Evolutionary conservation across 257 asterid genomes (phyloP), one percentile per base, ranked within the genome.

Genomic region (Fraxinus pennsylvanica): DNA sequence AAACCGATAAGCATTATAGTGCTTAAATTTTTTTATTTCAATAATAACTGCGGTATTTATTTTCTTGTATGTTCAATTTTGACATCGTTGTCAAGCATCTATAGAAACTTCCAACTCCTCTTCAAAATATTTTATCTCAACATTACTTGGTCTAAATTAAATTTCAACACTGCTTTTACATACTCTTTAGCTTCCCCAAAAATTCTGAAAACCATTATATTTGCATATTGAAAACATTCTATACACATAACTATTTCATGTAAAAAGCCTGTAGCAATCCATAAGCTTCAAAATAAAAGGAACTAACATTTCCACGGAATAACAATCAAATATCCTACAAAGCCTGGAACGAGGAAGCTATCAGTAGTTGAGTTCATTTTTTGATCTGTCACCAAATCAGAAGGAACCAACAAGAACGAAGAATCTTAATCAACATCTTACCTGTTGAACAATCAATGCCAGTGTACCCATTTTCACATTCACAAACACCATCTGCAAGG

Each of bases 381-480:
- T 54, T 54, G 4, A 54, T 47, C 57, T 54, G 27, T 54, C 27
- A n/a, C 25, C 27, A 54, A 54, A 19, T n/a, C n/a, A 54, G 19
- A 14, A 17, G 38, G 36, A 69, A 41, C 61, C 17, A 72, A 74
- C 21, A 61, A 61, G 71, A 45, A 6, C 22, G 50, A 68, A 65
- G 39, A 68, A 30, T 63, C 32, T 9, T 75, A 32, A 15, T 30
- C 2, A 14, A 50, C 9, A 65, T n/a, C 45, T 71, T 87, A 96
- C 99, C 98, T 68, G 99, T 96, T 17, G 97, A 93, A 84, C 99
- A 96, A 83, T 96, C 99, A 4, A 83, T 76, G 67, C 99, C 99
- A 0, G 99, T 96, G 80, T 74, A 92, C 76, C 99, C 96, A 50
- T 84, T 82, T 77, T 89, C 90, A 69, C 98, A 93, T 41, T 87